These are phyloP conservation scores for Russula sp. DNA, from an alignment of 768 basidiomycete species.

Conservation along the genomic window DNA sequence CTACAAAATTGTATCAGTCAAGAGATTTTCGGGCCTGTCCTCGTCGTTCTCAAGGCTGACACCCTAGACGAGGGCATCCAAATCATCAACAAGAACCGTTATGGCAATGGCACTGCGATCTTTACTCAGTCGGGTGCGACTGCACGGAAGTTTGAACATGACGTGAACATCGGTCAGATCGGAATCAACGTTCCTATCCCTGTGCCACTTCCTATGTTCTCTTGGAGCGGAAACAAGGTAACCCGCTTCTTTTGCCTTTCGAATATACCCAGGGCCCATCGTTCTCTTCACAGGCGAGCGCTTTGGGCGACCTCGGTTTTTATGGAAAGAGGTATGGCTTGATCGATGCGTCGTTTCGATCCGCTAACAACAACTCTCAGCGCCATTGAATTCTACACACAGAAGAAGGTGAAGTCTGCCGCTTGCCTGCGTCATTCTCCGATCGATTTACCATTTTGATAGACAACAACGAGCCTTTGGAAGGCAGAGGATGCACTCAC, in stretches of 20 bases:
- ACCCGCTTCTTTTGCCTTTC: slow-evolving; percentile 2
- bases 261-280: background rate
- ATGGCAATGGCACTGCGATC: slow-evolving; percentile 92
- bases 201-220: slow-evolving; percentile 91
- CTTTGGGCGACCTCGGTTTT: slow-evolving; percentile 82
- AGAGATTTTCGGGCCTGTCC: slow-evolving; percentile 93
- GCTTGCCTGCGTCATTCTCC: background rate
- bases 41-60: slow-evolving; percentile 70
- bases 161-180: slow-evolving; percentile 87
- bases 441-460: slow-evolving; percentile 3
- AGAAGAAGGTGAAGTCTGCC: slow-evolving; percentile 64
- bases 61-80: slow-evolving; percentile 86
- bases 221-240: slow-evolving; percentile 93
- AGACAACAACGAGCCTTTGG: slow-evolving; percentile 95
- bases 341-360: slow-evolving; percentile 7
- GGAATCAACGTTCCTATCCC: slow-evolving; percentile 93
- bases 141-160: slow-evolving; percentile 85
- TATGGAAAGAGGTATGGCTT: slow-evolving; percentile 72
- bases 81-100: slow-evolving; percentile 84
- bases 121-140: slow-evolving; percentile 96
- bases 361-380: slow-evolving; percentile 32
- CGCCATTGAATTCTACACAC: slow-evolving; percentile 93
- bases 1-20: slow-evolving; percentile 45
- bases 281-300: slow-evolving; percentile 45
- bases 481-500: slow-evolving; percentile 78